Evolutionary conservation across 352 stramenopile genomes (phyloP).

Genomic region (Pythium folliculosum): DNA sequence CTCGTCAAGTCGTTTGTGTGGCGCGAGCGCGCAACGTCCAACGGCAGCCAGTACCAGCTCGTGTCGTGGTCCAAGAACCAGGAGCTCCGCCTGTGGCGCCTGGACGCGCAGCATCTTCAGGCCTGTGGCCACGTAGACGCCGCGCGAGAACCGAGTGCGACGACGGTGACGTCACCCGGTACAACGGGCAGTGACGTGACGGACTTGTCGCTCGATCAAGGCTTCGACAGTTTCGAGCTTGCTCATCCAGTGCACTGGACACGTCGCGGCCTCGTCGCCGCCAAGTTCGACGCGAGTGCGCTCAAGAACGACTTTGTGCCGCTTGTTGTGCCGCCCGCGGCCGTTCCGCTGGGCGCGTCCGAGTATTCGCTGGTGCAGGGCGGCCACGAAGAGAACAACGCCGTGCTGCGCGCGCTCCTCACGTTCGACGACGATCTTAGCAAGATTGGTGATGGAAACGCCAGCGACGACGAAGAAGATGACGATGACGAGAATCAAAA

Average conservation of each 20-base stretch:
- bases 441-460: constrained; percentile 39
- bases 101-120: constrained; percentile 57
- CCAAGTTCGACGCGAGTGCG: constrained; percentile 68
- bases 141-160: background rate
- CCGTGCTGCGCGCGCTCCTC: constrained; percentile 50
- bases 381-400: constrained; percentile 46
- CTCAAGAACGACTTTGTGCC: constrained; percentile 80
- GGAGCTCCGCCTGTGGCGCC: constrained; percentile 69
- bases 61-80: constrained; percentile 85
- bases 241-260: background rate
- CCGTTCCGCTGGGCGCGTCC: constrained; percentile 54
- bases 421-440: constrained; percentile 75
- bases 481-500: constrained; percentile 22
- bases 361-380: constrained; percentile 46
- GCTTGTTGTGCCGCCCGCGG: constrained; percentile 62
- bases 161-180: background rate
- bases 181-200: background rate
- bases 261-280: constrained; percentile 30
- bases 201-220: constrained; percentile 1
- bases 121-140: constrained; percentile 25
- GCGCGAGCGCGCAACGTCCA: constrained; percentile 38
- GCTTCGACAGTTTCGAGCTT: background rate
- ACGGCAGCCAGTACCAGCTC: constrained; percentile 56
- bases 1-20: constrained; percentile 69
- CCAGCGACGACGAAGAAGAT: constrained; percentile 31